These are phyloP conservation scores for Trichoderma afroharzianum DNA, from an alignment of 2,329 filamentous ascomycete species.

Conservation along the genomic window DNA sequence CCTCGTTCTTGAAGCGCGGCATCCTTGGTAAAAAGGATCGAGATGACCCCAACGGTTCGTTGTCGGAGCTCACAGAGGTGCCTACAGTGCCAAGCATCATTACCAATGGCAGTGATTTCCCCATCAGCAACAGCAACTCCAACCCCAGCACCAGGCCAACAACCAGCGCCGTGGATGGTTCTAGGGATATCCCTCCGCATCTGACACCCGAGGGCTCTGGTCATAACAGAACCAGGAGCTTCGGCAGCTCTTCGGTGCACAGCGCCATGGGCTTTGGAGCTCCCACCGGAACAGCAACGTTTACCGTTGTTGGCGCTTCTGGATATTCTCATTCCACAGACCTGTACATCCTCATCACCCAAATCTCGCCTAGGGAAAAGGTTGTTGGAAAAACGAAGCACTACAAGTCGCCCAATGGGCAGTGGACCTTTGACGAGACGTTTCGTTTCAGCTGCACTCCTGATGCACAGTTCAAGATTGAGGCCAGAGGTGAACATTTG, in stretches of 20 bases:
- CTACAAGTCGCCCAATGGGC: constrained; percentile 66
- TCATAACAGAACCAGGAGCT: constrained; percentile 54
- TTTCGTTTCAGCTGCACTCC: constrained; percentile 76
- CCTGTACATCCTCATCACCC: constrained; percentile 71
- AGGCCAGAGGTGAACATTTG: constrained; percentile 79
- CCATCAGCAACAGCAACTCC: constrained; percentile 24
- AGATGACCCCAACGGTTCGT: constrained; percentile 49
- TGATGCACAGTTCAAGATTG: constrained; percentile 80
- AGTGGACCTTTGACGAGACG: constrained; percentile 69
- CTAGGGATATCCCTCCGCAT: neutral
- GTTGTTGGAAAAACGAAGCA: constrained; percentile 90
- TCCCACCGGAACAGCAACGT: constrained; percentile 70
- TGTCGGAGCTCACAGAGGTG: constrained; percentile 39
- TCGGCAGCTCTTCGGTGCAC: constrained; percentile 62
- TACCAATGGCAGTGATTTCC: constrained; percentile 29
- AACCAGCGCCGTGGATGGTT: constrained; percentile 30
- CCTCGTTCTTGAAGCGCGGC: constrained; percentile 83
- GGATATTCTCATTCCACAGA: constrained; percentile 75
- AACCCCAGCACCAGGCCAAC: constrained; percentile 41
- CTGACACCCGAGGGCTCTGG: constrained; percentile 19
- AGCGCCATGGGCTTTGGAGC: constrained; percentile 56
- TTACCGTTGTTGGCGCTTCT: constrained; percentile 74
- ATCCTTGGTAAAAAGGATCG: constrained; percentile 71
- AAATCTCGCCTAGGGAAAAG: constrained; percentile 67
- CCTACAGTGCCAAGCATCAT: constrained; percentile 32